phyloP scores from a whole-genome alignment of 2,329 filamentous ascomycete genomes.

The Ilyonectria mors-panacis region DNA sequence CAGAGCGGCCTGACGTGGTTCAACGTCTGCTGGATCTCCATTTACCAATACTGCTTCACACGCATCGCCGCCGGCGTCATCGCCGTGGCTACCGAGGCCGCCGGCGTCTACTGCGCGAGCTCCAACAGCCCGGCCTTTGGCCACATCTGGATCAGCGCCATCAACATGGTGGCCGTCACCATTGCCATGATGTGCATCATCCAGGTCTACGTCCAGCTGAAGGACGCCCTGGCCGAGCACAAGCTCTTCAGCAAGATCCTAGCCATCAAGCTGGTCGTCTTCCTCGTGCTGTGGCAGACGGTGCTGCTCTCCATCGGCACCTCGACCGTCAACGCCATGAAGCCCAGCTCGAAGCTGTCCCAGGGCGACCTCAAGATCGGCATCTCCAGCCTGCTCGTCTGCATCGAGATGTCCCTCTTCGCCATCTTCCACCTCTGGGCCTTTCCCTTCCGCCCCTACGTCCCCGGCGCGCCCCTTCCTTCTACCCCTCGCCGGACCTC shows the following conservation, averaged over 20 bases:
- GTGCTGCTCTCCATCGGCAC: conserved; percentile 66
- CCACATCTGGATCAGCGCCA: conserved; percentile 85
- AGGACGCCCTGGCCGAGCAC: conserved; percentile 76
- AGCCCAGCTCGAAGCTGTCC: conserved; percentile 71
- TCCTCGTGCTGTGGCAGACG: conserved; percentile 90
- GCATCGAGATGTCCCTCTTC: conserved; percentile 89
- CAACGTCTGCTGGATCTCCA: conserved; percentile 85
- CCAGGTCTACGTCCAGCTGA: conserved; percentile 88
- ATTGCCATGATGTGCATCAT: conserved; percentile 92
- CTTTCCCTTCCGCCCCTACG: conserved; percentile 83
- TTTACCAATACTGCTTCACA: conserved; percentile 91
- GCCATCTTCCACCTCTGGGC: conserved; percentile 85
- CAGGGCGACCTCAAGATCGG: conserved; percentile 85
- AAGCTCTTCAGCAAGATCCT: conserved; percentile 84
- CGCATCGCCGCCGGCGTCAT: conserved; percentile 85
- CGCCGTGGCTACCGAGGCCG: conserved; percentile 80
- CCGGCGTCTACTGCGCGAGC: conserved; percentile 81
- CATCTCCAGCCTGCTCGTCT: conserved; percentile 83
- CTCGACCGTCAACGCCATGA: conserved; percentile 73
- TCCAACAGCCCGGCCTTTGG: conserved; percentile 84
- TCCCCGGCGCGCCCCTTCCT: conserved; percentile 60
- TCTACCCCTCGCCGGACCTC: conserved; percentile 63
- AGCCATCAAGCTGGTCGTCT: conserved; percentile 92
- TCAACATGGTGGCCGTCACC: conserved; percentile 80
- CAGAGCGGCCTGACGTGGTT: conserved; percentile 90